Conservation (phyloP, 768 basidiomycete genomes). For the Cystofilobasidium macerans region DNA sequence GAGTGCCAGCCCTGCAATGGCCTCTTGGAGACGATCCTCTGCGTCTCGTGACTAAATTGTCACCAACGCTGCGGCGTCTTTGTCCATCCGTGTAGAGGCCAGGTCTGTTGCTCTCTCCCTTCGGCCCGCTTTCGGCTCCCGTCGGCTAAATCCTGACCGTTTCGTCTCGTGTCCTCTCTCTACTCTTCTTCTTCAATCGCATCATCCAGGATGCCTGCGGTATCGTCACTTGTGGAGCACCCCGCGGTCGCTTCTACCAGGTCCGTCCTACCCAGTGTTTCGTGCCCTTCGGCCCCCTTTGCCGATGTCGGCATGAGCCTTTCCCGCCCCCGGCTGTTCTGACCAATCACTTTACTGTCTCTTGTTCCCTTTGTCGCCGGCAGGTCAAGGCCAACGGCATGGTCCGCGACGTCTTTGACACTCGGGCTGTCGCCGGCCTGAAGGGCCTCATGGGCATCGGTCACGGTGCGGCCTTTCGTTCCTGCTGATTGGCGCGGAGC, state of each 20-base stretch:
- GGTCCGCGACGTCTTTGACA: slow-evolving; percentile 94
- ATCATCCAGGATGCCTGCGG: slow-evolving; percentile 81
- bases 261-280: slow-evolving; percentile 39
- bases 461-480: slow-evolving; percentile 58
- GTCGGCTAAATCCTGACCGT: neutral
- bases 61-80: neutral
- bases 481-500: no score
- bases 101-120: slow-evolving; percentile 12
- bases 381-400: slow-evolving; percentile 85
- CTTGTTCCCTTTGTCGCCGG: neutral
- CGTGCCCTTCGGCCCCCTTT: neutral
- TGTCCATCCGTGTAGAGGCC: slow-evolving; percentile 11
- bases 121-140: neutral
- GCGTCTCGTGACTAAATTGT: neutral
- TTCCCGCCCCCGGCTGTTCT: no score
- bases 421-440: slow-evolving; percentile 59
- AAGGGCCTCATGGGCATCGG: slow-evolving; percentile 95
- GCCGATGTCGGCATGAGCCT: no score
- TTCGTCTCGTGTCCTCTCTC: no score
- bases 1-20: neutral
- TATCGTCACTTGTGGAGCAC: slow-evolving; percentile 82
- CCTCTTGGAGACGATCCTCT: neutral
- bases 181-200: neutral
- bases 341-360: neutral
- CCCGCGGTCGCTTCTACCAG: slow-evolving; percentile 86